Evolutionary conservation across 331 rosid genomes (phyloP), one percentile per base, ranked within the genome.

Genomic region (Rhamnella rubrinervis): DNA sequence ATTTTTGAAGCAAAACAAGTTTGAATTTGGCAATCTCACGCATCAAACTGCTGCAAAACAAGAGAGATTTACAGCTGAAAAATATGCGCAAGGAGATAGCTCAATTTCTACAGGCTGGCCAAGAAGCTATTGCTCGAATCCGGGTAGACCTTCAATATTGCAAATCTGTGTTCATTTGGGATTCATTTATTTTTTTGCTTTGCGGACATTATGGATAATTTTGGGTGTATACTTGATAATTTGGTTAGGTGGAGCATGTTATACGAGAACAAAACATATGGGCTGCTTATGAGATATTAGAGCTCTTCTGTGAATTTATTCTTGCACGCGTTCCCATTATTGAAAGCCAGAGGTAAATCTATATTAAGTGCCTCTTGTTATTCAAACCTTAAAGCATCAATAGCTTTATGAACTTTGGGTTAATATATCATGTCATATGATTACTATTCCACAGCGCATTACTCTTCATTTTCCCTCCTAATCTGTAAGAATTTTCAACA

Each of bases 81-180:
- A 91, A 87, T 62, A 95, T 91, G 97, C 92, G 96, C 68, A 95
- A 84, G 86, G 99, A 91, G 79, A 95, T 91, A 47, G 84, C 91
- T 18, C 99, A 95, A 66, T 91, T 95, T 82, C 71, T 91, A 85
- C 99, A 84, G 86, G 91, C 93, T 59, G 97, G 99, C 73, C 97
- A 91, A 83, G 96, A 95, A 77, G 79, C 96, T 66, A 91, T 95
- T 52, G 96, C 99, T 80, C 83, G 90, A 77, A 95, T 95, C 71
- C 82, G 99, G 88, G 97, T 95, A 87, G 63, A 75, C 2, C 55
- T 64, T 71, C 49, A 61, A 26, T 65, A 60, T 47, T 67, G 66
- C 20, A 62, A 26, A 4, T 37, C 51, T 64, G 70, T 76, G 26
- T 61, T 50, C 47, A 9, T 66, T 19, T 60, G 40, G 28, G 17